A percentile compares a stretch with the other conserved stretches of the same genome.
phyloP scores from a whole-genome alignment of 192 early-diverging fungal species.

The Backusella parvicylindrica region DNA sequence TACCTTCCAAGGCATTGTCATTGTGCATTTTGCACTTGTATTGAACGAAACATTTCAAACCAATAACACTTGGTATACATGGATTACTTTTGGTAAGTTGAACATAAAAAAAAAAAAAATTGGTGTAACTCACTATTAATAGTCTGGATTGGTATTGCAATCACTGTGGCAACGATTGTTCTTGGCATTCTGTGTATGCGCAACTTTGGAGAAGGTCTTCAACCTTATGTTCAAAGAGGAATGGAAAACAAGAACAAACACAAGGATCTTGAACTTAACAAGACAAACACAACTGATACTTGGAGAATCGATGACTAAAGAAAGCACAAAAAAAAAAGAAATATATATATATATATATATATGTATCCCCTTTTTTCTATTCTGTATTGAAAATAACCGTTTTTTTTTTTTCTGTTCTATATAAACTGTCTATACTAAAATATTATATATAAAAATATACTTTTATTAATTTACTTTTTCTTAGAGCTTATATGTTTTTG shows the following conservation, averaged over 20 bases:
- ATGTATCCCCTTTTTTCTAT: neutral
- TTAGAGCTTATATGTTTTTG: neutral
- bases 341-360: no score
- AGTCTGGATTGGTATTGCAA: slow-evolving; percentile 20
- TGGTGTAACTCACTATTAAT: neutral
- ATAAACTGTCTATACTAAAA: neutral
- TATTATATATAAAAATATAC: neutral
- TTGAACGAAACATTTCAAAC: slow-evolving; percentile 20
- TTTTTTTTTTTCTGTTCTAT: neutral
- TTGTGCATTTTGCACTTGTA: slow-evolving; percentile 32
- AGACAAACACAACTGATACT: slow-evolving; percentile 13
- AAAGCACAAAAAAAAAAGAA: neutral
- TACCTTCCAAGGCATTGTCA: slow-evolving; percentile 28
- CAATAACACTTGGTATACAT: slow-evolving; percentile 34
- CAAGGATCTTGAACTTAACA: slow-evolving; percentile 17
- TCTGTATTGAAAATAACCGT: neutral
- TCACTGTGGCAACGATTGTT: slow-evolving; percentile 16
- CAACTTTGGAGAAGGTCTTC: slow-evolving; percentile 32
- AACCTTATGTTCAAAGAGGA: slow-evolving; percentile 34
- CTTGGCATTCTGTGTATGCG: slow-evolving; percentile 26
- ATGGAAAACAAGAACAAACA: slow-evolving; percentile 8
- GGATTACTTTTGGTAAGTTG: slow-evolving; percentile 35
- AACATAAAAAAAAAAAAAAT: neutral
- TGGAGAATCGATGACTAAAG: slow-evolving; percentile 32
- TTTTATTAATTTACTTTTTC: neutral